Percentiles rank a stretch among this genome's conserved stretches.
These are phyloP conservation scores for Cytospora paraplurivora DNA, from an alignment of 2,329 filamentous ascomycete species.

Conservation along the genomic window DNA sequence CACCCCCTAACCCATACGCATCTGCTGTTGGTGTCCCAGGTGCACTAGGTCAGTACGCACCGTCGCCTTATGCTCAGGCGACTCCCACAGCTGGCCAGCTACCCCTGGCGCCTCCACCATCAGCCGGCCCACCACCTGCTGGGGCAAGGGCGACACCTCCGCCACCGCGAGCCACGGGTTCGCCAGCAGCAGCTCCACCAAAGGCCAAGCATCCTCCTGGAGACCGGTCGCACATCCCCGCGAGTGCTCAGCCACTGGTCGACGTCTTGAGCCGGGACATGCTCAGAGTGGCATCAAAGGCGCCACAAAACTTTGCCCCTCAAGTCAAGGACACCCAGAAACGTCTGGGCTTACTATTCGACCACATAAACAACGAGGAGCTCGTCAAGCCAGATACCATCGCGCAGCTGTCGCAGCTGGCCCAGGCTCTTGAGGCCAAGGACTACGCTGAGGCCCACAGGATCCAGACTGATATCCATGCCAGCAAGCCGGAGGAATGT, in stretches of 20 bases:
- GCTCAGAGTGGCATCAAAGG: slow-evolving; percentile 82
- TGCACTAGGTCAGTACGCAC: slow-evolving; percentile 57
- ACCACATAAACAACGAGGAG: slow-evolving; percentile 95
- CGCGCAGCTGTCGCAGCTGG: slow-evolving; percentile 63
- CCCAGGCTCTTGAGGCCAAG: slow-evolving; percentile 66
- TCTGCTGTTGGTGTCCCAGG: slow-evolving; percentile 41
- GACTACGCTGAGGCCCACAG: slow-evolving; percentile 68
- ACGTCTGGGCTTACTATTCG: slow-evolving; percentile 88
- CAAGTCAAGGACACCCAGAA: slow-evolving; percentile 96
- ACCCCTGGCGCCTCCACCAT: slow-evolving; percentile 45
- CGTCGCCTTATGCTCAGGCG: slow-evolving; percentile 52
- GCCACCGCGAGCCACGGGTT: slow-evolving; percentile 47
- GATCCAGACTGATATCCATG: slow-evolving; percentile 75
- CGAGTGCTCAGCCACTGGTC: slow-evolving; percentile 73
- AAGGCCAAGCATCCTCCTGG: slow-evolving; percentile 74
- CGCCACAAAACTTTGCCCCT: slow-evolving; percentile 80
- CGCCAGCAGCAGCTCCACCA: slow-evolving; percentile 55
- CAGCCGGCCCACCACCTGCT: slow-evolving; percentile 41
- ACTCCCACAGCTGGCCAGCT: slow-evolving; percentile 43
- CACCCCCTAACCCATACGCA: slow-evolving; percentile 50
- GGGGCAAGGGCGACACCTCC: slow-evolving; percentile 47
- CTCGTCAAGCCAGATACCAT: slow-evolving; percentile 80
- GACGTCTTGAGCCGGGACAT: slow-evolving; percentile 83
- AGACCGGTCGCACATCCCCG: slow-evolving; percentile 86
- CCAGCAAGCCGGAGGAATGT: slow-evolving; percentile 77